Conservation (phyloP, 805 yeast species). For the Saccharomycopsis fodiens region DNA sequence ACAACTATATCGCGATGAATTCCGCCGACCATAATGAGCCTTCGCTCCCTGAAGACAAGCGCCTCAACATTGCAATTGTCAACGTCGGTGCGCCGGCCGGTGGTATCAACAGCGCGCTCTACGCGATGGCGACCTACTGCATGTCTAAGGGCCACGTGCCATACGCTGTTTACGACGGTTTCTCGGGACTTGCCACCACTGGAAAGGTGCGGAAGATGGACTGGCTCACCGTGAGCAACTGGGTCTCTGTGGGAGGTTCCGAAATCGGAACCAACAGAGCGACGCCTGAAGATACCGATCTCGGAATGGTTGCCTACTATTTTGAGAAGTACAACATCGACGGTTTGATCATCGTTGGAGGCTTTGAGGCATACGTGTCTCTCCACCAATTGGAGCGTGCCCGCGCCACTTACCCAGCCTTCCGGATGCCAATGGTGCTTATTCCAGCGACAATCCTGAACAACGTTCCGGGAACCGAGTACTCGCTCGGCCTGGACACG, state of each 20-base stretch:
- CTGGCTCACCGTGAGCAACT: conserved; percentile 66
- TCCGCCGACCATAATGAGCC: conserved; percentile 63
- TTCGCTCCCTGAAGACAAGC: conserved; percentile 42
- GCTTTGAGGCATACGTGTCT: conserved; percentile 74
- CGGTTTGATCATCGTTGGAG: conserved; percentile 72
- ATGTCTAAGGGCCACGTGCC: conserved; percentile 68
- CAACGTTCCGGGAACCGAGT: conserved; percentile 98
- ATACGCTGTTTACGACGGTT: conserved; percentile 68
- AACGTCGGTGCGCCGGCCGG: conserved; percentile 80
- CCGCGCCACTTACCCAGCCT: conserved; percentile 56
- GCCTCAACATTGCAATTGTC: conserved; percentile 59
- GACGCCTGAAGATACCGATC: conserved; percentile 56
- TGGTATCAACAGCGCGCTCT: conserved; percentile 70
- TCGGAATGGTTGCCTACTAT: conserved; percentile 65
- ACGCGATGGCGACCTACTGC: conserved; percentile 69
- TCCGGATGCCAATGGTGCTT: conserved; percentile 79
- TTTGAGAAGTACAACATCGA: conserved; percentile 61
- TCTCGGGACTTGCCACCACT: conserved; percentile 58
- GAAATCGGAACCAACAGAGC: conserved; percentile 76
- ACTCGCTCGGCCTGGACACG: conserved; percentile 91
- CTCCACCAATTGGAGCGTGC: conserved; percentile 58
- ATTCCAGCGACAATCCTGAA: conserved; percentile 95
- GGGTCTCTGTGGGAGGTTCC: conserved; percentile 73
- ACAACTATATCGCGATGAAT: conserved; percentile 57
- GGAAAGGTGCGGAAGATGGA: conserved; percentile 51